Base-by-base conservation (phyloP, 2,329 filamentous ascomycete species). In the Huntiella savannae region DNA sequence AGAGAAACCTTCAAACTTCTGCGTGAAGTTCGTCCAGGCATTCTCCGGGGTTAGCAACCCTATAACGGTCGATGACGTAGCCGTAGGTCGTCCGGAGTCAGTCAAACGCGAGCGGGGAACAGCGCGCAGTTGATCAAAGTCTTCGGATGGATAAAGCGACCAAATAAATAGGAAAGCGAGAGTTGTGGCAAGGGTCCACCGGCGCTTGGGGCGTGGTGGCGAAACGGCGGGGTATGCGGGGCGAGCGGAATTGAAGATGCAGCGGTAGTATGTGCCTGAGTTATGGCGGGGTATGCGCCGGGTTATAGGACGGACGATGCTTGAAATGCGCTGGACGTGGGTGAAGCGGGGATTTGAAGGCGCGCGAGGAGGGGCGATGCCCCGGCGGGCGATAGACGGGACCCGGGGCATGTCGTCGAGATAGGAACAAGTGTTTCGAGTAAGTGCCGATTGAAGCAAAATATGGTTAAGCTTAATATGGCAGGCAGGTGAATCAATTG, bases 1-100 rank as follows among this genome's bases (percentile, higher is more conserved):
- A 11, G 75, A 70, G 44, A 84, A 68, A 15, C 65, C 60, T 52
- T 69, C 66, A 49, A 75, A 68, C 15, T 60, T 60, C 13, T 56
- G 60, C 2, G 66, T 57, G 50, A 74, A 72, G 38, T 59, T 59
- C 40, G 59, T 55, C 70, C 70, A 74, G 5, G 70, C 68, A 5
- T 60, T 57, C 13, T 43, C 36, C 22, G 49, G 33, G 10, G 46
- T 43, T n/a, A 45, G 32, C 40, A 47, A 46, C 48, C 45, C 48
- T 43, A 40, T 13, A 33, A 10, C 36, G 34, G 22, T n/a, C 8
- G 35, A 38, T 19, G 36, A 38, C 36, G 44, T 37, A n/a, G 43
- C 22, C 11, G 40, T 35, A 7, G 44, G 22, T 43, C 34, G 33
- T 7, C 40, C 40, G 34, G 33, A 15, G 15, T 34, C 40, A n/a